A percentile compares a stretch with the other conserved stretches of the same genome.
These are phyloP conservation scores for Beta corolliflora DNA, from an alignment of 179 eudicot species.

Conservation along the genomic window DNA sequence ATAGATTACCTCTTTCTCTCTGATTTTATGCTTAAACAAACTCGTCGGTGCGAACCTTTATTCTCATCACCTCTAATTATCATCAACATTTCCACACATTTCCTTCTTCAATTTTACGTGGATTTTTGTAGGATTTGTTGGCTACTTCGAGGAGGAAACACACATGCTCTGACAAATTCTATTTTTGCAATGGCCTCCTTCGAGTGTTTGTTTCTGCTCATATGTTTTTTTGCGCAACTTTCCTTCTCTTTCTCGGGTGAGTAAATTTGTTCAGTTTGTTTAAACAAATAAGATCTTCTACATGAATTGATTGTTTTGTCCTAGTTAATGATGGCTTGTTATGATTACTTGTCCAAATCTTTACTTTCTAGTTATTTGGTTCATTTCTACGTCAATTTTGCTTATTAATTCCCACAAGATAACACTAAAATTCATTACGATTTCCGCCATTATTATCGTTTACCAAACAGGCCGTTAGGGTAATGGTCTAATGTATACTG, in stretches of 20 bases:
- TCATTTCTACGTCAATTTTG: neutral
- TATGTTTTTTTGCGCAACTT: neutral
- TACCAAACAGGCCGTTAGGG: too few species aligned
- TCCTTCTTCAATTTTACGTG: too few species aligned
- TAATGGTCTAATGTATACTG: too few species aligned
- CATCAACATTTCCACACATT: too few species aligned
- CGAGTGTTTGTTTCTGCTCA: neutral
- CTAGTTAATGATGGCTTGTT: neutral
- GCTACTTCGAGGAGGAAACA: too few species aligned
- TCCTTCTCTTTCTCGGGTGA: conserved; percentile 12
- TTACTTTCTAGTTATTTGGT: neutral
- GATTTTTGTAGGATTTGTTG: too few species aligned
- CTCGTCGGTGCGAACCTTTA: too few species aligned
- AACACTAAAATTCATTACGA: neutral
- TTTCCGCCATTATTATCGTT: too few species aligned
- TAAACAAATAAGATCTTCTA: neutral
- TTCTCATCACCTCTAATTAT: too few species aligned
- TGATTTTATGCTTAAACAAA: too few species aligned
- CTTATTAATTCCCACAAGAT: neutral
- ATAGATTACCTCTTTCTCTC: too few species aligned
- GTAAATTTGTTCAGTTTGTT: neutral
- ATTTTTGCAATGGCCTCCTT: neutral
- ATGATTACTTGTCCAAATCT: neutral
- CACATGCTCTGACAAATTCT: neutral
- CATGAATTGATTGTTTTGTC: neutral